Base-by-base conservation (phyloP, 2,329 filamentous ascomycete genomes). In the Epichloe sylvatica region DNA sequence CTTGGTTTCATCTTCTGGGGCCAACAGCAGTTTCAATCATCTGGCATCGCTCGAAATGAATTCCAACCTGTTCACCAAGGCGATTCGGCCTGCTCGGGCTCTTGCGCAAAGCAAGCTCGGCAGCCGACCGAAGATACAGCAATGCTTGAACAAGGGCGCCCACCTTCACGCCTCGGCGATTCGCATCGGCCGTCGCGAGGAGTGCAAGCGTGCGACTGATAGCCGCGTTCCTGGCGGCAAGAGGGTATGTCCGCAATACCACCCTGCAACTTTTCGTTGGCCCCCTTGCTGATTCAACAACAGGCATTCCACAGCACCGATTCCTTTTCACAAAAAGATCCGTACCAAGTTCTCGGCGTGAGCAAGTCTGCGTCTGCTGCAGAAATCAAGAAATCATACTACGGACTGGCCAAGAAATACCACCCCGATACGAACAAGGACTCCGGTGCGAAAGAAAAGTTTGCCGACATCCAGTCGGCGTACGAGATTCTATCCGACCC, bases 401-500 rank as follows among this genome's bases (percentile, higher is more conserved):
- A 98, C 64, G 87, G 90, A 46, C 74, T 97, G 52, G 92, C 92
- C 19, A 98, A 98, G 69, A 98, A 97, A 63, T 98, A 81, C 64
- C 92, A 98, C 61, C 92, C 92, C 8, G 92, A 98, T 65, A 97
- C 92, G 36, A 98, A 97, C 74, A 97, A 97, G 67, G 92, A 97
- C 58, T 67, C 86, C 3, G 77, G 73, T n/a, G 90, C 92, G 36
- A 97, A 97, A 65, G 92, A 97, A 60, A 91, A 86, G 60, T 98
- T 98, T 61, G 78, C 83, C 55, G 91, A 96, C 58, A 87, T 94
- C 49, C 92, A 98, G 67, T 80, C 85, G 34, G 88, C 92, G 23
- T 98, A 98, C 68, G 92, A 98, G 67, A 75, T 96, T 40, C 74
- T 98, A 7, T 94, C 88, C 44, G 92, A 98, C 63, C 76, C 90